Evolutionary conservation across 1,284 basidiomycete species (phyloP), one percentile per base, ranked within the genome.

Genomic region (Cryptococcus floricola): DNA sequence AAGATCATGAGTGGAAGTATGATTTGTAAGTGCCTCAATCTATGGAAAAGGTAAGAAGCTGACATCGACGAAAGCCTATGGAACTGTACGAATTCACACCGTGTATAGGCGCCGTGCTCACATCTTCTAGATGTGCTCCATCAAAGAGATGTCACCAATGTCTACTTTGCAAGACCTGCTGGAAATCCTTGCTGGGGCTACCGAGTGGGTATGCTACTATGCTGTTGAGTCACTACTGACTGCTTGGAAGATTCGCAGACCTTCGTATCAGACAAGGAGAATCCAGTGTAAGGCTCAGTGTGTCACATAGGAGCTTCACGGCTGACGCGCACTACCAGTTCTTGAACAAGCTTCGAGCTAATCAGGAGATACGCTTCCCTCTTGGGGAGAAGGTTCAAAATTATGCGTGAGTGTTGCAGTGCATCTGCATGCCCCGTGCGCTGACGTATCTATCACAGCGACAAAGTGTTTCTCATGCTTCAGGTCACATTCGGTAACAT

Each of bases 401-500:
- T 16, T 67, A 67, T 54, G 59, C 60, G 63, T 71, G 27, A 48
- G 65, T 59, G 10, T 44, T 3, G 25, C 42, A 44, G 10, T 2
- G n/a, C 31, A 42, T 28, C 5, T 8, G 45, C 5, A 10, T 19
- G 19, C 23, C 23, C 23, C 23, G 13, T 28, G 19, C 38, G 18
- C 59, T 68, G 45, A 68, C 25, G 2, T 16, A 19, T 19, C 7
- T 14, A 4, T 42, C 37, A 42, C 56, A 71, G 72, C 9, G 74
- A 77, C 60, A 77, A 77, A 60, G 74, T 77, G 3, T 76, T 73
- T 53, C 58, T 77, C 2, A 58, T 69, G 9, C 54, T 76, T 2
- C 76, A 78, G 58, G 60, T 67, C 12, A 53, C 52, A n/a, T 69
- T 73, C 45, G 74, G 61, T 7, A 68, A 71, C 34, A 58, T 75